phyloP scores from a whole-genome alignment of 2,329 filamentous ascomycete species.

The Apiospora kogelbergensis region DNA sequence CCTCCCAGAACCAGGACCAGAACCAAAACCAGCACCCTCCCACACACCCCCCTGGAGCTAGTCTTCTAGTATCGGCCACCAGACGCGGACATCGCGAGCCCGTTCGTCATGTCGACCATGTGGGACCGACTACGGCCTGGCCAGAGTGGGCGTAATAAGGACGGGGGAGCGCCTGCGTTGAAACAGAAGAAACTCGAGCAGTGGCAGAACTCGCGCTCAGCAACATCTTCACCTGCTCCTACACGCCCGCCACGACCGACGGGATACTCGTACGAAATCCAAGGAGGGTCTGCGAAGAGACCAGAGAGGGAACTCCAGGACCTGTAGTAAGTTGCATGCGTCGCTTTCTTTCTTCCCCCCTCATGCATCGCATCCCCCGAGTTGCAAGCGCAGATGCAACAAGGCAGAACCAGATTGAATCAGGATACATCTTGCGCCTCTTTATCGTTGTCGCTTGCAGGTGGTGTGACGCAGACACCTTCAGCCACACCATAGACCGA shows the following conservation, averaged over 20 bases:
- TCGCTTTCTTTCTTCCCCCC: not conserved
- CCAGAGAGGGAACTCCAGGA: not conserved
- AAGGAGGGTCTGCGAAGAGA: constrained; percentile 7
- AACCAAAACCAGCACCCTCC: too few relatives aligned
- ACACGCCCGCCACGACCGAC: not conserved
- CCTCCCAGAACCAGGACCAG: too few relatives aligned
- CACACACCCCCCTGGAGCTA: not conserved
- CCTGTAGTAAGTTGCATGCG: constrained; percentile 12
- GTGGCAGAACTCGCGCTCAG: constrained; percentile 31
- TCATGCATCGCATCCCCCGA: not conserved
- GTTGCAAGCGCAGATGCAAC: not conserved
- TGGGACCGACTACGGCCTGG: constrained; percentile 35
- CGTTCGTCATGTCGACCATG: constrained; percentile 26
- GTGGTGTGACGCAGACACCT: not conserved
- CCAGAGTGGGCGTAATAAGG: not conserved
- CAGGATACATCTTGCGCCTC: not conserved
- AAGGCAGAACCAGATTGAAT: not conserved
- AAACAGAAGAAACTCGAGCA: constrained; percentile 31
- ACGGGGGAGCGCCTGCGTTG: constrained; percentile 16
- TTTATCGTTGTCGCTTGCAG: not conserved
- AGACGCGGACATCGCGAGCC: not conserved
- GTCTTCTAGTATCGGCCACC: not conserved
- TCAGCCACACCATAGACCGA: constrained; percentile 1
- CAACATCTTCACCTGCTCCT: constrained; percentile 7
- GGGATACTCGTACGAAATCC: constrained; percentile 20